Evolutionary conservation across 148 eudicot genomes (phyloP).

Genomic region (Linanthus parryae): DNA sequence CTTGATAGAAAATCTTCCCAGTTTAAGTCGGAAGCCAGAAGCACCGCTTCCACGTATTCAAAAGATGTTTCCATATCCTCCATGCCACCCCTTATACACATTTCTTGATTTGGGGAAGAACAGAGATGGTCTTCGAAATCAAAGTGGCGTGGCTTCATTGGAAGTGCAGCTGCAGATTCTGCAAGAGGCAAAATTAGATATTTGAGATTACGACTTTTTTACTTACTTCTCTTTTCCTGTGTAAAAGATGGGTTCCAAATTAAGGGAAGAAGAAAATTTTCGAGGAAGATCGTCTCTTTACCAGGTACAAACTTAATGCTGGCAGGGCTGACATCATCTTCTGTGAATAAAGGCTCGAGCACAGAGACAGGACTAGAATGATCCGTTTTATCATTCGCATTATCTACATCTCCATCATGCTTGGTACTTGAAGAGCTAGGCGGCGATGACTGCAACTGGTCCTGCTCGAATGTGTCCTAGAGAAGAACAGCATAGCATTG

Average conservation of each 20-base stretch:
- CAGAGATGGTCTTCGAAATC: conserved; percentile 48
- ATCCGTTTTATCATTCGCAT: conserved; percentile 33
- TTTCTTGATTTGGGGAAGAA: conserved; percentile 18
- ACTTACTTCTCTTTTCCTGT: too few species aligned
- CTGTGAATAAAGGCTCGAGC: conserved; percentile 69
- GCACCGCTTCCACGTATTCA: conserved; percentile 74
- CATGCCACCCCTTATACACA: conserved; percentile 18
- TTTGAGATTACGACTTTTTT: too few species aligned
- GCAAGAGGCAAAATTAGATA: too few species aligned
- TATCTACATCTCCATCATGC: conserved; percentile 28
- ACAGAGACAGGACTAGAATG: conserved; percentile 88
- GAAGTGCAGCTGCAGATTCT: conserved; percentile 42
- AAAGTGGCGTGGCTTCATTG: conserved; percentile 54
- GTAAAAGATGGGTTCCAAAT: too few species aligned
- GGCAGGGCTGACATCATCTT: conserved; percentile 69
- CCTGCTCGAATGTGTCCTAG: too few species aligned
- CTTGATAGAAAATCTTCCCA: conserved; percentile 67
- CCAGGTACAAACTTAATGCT: conserved; percentile 39
- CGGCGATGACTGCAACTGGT: conserved; percentile 37
- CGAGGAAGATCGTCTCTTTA: too few species aligned
- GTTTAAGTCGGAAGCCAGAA: conserved; percentile 70
- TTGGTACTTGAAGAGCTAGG: conserved; percentile 24
- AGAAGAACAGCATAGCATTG: too few species aligned
- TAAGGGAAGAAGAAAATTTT: too few species aligned
- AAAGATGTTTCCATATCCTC: conserved; percentile 61